Conservation (phyloP, 2,329 filamentous ascomycete species). For the Trichoderma atrobrunneum region DNA sequence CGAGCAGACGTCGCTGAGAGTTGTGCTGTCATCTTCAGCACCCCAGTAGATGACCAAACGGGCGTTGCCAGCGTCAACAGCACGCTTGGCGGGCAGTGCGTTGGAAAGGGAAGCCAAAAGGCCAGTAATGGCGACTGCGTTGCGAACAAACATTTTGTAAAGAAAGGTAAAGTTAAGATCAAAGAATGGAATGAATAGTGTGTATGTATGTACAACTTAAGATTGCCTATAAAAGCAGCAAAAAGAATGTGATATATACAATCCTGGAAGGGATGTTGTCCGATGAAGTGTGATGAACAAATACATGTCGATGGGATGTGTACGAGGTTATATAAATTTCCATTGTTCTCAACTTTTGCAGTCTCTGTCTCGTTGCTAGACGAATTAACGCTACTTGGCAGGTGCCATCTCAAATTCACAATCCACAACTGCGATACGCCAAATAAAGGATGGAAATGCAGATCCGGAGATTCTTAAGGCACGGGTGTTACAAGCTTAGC, state of each 20-base stretch:
- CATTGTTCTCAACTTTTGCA: neutral
- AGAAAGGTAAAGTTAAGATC: neutral
- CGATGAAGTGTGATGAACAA: neutral
- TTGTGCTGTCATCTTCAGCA: conserved; percentile 22
- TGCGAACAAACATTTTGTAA: neutral
- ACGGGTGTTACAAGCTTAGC: neutral
- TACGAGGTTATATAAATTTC: neutral
- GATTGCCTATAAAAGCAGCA: neutral
- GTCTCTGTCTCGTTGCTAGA: neutral
- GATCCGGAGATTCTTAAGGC: neutral
- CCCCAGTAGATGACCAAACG: conserved; percentile 24
- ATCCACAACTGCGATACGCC: neutral
- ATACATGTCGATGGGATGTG: neutral
- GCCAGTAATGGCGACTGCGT: neutral
- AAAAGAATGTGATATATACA: neutral
- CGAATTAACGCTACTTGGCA: neutral
- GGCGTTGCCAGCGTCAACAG: neutral
- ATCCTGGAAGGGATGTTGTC: neutral
- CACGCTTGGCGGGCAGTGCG: neutral
- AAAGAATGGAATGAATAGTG: neutral
- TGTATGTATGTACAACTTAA: neutral
- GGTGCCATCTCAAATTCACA: neutral
- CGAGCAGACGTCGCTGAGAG: conserved; percentile 21
- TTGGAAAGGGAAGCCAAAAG: neutral
- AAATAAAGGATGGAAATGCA: neutral